phyloP scores from a whole-genome alignment of 1,284 basidiomycete species.

The Ganoderma leucocontextum region DNA sequence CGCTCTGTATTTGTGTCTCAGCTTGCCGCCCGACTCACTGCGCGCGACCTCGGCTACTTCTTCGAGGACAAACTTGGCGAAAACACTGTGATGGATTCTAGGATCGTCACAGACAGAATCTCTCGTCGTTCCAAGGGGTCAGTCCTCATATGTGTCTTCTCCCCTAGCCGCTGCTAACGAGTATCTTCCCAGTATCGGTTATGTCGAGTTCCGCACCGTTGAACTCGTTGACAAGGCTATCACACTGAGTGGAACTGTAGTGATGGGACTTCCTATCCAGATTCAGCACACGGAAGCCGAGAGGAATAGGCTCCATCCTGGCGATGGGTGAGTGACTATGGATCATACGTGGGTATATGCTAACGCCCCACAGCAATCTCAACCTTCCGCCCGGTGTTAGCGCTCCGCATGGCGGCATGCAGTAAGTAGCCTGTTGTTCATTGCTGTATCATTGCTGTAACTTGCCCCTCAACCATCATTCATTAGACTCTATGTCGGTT shows the following conservation, averaged over 20 bases:
- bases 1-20: slow-evolving; percentile 99
- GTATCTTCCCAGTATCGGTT: slow-evolving; percentile 75
- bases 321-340: slow-evolving; percentile 69
- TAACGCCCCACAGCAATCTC: slow-evolving; percentile 60
- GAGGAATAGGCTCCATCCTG: slow-evolving; percentile 88
- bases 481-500: slow-evolving; percentile 92
- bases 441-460: not conserved
- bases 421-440: slow-evolving; percentile 54
- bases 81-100: slow-evolving; percentile 91
- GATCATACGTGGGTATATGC: slow-evolving; percentile 2
- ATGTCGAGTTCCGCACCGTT: slow-evolving; percentile 93
- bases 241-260: slow-evolving; percentile 88
- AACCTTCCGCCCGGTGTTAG: slow-evolving; percentile 81
- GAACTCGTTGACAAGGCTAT: slow-evolving; percentile 93
- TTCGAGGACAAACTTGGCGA: slow-evolving; percentile 97
- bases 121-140: slow-evolving; percentile 96
- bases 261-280: slow-evolving; percentile 98
- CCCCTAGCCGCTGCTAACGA: slow-evolving; percentile 21
- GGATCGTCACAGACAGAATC: slow-evolving; percentile 93
- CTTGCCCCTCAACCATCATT: not conserved
- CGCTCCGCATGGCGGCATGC: slow-evolving; percentile 81
- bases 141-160: slow-evolving; percentile 36
- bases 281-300: slow-evolving; percentile 97
- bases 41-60: slow-evolving; percentile 96
- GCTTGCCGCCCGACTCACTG: slow-evolving; percentile 93